A percentile compares a stretch with the other conserved stretches of the same genome.
Conservation (phyloP, 2,329 filamentous ascomycete genomes). For the Stemphylium vesicarium region DNA sequence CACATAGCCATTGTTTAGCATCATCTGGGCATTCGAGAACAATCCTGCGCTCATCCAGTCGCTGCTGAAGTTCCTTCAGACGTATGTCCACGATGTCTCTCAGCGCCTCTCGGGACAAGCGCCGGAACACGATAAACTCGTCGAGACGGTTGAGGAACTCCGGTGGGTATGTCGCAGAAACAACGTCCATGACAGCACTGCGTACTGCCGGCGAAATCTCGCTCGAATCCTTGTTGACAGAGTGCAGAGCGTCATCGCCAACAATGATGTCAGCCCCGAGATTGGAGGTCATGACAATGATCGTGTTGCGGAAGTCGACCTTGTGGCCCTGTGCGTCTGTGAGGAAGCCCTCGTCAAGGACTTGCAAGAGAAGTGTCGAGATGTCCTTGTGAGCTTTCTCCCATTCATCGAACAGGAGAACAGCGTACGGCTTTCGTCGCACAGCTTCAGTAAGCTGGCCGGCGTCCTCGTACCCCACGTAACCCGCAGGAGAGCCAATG, state of each 20-base stretch:
- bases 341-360: slow-evolving; percentile 93
- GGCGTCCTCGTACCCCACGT: slow-evolving; percentile 95
- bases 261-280: slow-evolving; percentile 91
- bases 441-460: slow-evolving; percentile 96
- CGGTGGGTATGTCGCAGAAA: slow-evolving; percentile 76
- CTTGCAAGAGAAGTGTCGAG: slow-evolving; percentile 87
- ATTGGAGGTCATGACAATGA: slow-evolving; percentile 96
- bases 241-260: slow-evolving; percentile 69
- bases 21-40: slow-evolving; percentile 71
- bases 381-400: slow-evolving; percentile 98
- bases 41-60: slow-evolving; percentile 86
- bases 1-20: slow-evolving; percentile 85
- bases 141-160: slow-evolving; percentile 97
- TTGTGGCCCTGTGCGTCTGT: slow-evolving; percentile 96
- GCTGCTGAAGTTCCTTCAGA: slow-evolving; percentile 79
- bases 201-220: slow-evolving; percentile 77
- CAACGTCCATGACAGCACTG: slow-evolving; percentile 85
- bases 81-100: slow-evolving; percentile 94
- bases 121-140: slow-evolving; percentile 95
- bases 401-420: slow-evolving; percentile 95
- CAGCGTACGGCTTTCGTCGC: slow-evolving; percentile 90
- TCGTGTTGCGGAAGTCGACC: slow-evolving; percentile 94
- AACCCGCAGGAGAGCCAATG: slow-evolving; percentile 91
- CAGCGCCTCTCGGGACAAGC: slow-evolving; percentile 77
- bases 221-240: slow-evolving; percentile 61